Percentiles rank a stretch among this genome's conserved stretches.
Evolutionary conservation across 495 filamentous ascomycete species (phyloP).

Genomic region (Pseudoneurospora amorphoporcata): DNA sequence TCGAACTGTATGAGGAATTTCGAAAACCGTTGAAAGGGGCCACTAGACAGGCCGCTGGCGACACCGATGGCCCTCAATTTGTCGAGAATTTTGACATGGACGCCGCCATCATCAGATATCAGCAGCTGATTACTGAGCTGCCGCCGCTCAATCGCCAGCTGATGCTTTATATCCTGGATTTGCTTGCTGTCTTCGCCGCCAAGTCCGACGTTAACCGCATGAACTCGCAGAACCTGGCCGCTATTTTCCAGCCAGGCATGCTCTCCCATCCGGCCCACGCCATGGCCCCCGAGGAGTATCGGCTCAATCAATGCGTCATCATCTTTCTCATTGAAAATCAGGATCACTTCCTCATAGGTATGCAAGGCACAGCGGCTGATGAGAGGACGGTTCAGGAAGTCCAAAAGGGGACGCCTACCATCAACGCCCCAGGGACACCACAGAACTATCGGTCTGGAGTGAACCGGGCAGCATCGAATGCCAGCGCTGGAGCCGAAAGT

Average conservation of each 20-base stretch:
- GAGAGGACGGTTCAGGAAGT: constrained; percentile 80
- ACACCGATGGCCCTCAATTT: constrained; percentile 43
- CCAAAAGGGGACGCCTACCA: constrained; percentile 52
- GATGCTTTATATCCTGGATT: constrained; percentile 90
- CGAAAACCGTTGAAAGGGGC: constrained; percentile 73
- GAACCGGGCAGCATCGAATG: constrained; percentile 70
- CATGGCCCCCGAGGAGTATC: constrained; percentile 89
- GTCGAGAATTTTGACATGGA: constrained; percentile 61
- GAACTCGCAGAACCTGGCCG: constrained; percentile 89
- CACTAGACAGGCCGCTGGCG: constrained; percentile 60
- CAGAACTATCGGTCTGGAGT: constrained; percentile 37
- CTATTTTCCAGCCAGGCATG: constrained; percentile 96
- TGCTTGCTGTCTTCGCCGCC: constrained; percentile 96
- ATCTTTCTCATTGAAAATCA: constrained; percentile 98
- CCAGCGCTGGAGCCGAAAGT: constrained; percentile 78
- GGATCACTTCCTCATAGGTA: constrained; percentile 81
- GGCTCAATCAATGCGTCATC: constrained; percentile 90
- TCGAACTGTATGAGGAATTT: constrained; percentile 88
- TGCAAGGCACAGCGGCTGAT: constrained; percentile 85
- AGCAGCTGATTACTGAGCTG: constrained; percentile 82
- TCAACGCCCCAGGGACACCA: constrained; percentile 45
- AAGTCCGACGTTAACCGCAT: constrained; percentile 96
- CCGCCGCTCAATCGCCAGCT: constrained; percentile 91
- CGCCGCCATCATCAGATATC: constrained; percentile 71
- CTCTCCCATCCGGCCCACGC: constrained; percentile 89